Evolutionary conservation across 306 rosid species (phyloP).

Genomic region (Casuarina equisetifolia): DNA sequence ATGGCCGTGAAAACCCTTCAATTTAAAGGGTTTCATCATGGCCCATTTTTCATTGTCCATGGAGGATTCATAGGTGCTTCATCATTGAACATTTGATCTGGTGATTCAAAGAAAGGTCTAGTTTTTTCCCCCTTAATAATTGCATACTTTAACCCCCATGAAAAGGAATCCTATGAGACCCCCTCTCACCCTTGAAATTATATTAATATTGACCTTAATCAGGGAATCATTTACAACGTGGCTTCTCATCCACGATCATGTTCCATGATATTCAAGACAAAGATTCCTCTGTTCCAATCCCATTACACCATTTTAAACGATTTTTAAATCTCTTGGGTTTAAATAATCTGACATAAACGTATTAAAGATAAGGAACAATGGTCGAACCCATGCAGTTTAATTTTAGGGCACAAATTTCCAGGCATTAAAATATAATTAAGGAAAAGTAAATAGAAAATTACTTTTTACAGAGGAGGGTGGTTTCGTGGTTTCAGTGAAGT

Average conservation of each 20-base stretch:
- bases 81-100: conserved; percentile 15
- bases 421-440: background rate
- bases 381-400: background rate
- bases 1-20: background rate
- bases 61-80: background rate
- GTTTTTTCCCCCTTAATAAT: background rate
- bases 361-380: background rate
- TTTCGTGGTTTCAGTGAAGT: background rate
- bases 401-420: conserved; percentile 3
- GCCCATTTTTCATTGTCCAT: background rate
- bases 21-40: background rate
- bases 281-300: conserved; percentile 50
- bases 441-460: background rate
- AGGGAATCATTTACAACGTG: conserved; percentile 53
- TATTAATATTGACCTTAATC: conserved; percentile 11
- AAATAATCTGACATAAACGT: background rate
- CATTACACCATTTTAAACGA: background rate
- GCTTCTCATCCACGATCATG: conserved; percentile 59
- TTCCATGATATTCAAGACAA: conserved; percentile 41
- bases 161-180: conserved; percentile 52
- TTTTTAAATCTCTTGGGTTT: background rate
- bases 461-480: background rate
- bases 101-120: background rate
- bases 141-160: conserved; percentile 12
- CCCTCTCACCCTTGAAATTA: background rate